Evolutionary conservation across 108 stramenopile species (phyloP), one percentile per base, ranked within the genome.

Genomic region (Ochromonas danica): DNA sequence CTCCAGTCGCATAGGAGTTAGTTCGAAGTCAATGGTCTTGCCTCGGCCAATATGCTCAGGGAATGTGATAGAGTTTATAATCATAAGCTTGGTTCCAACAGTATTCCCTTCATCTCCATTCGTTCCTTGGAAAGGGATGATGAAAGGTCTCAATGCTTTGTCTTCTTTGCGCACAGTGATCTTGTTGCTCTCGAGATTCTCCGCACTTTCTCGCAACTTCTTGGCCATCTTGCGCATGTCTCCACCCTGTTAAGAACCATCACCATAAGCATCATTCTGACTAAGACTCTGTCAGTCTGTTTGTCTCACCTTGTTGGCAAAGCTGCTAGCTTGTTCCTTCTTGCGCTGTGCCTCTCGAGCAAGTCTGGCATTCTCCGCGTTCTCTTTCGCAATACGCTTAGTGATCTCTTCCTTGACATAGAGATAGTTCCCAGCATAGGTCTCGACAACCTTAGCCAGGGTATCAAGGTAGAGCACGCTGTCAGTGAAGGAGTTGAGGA

Each of bases 131-230:
- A n/a, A n/a, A 27, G 72, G 72, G 6, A 75, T 75, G 6, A 14
- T 25, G 31, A 75, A 75, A 42, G 36, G 36, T 42, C 6, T 42
- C 40, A 75, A 60, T 27, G 40, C 45, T 27, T 36, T 27, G 31
- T 75, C 72, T 75, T 75, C 72, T 41, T 41, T 38, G 10, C 72
- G 43, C 3, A 75, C 72, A 27, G 36, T 33, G 22, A 75, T 33
- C 25, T 39, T 45, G 17, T 3, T 33, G 30, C 31, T 33, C 25
- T 75, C 72, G 6, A 75, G 6, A 6, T 60, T 33, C 31, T 45
- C 72, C 38, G 72, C 72, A 42, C 38, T 33, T 36, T 75, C 72
- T 28, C 72, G 36, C 72, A 75, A 10, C 25, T 75, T 75, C 72
- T 75, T 75, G 14, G 72, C 72, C 3, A 75, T 33, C 25, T 75